Evolutionary conservation across 140 eudicot genomes (phyloP), one percentile per base, ranked within the genome.

Genomic region (Cichorium intybus): DNA sequence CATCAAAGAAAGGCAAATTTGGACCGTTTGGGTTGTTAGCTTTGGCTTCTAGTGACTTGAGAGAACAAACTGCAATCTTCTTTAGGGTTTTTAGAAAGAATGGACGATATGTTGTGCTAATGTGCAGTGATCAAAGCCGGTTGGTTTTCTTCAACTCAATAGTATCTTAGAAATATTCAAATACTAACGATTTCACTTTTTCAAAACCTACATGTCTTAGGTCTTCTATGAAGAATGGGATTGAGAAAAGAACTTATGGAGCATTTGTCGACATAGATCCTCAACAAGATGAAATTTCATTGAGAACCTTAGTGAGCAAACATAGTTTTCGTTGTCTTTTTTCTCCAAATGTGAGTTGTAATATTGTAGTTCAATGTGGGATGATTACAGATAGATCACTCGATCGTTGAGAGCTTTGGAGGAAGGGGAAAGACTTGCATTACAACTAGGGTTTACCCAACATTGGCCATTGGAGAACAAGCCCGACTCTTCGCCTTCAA

Each of bases 81-180:
- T 85, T 89, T 70, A 63, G 91, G 66, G 78, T 88, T 62, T 88
- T 70, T 66, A 51, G 66, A 68, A 74, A 58, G 31, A 43, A 61
- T n/a, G 73, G 63, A 51, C 74, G 60, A 45, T 80, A 68, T 41
- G 65, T 56, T 4, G 96, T 85, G 55, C 75, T 88, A 17, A 82
- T 88, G 96, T 88, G 94, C 50, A 88, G 90, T 76, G 96, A 88
- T 69, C 96, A 82, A 51, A 85, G 80, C 82, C 79, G 82, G 96
- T 88, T 5, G 12, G 69, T 69, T 37, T 73, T 34, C 15, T 15
- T 31, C 28, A 45, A 5, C 28, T 20, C 22, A 31, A 33, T n/a
- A n/a, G 4, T 33, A 46, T 37, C 34, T 43, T 0, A 0, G 57
- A 24, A 2, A 5, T 50, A 50, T 5, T 18, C 20, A 69, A 58